Base-by-base conservation (phyloP, 2,329 filamentous ascomycete species). In the Zalaria sp. region DNA sequence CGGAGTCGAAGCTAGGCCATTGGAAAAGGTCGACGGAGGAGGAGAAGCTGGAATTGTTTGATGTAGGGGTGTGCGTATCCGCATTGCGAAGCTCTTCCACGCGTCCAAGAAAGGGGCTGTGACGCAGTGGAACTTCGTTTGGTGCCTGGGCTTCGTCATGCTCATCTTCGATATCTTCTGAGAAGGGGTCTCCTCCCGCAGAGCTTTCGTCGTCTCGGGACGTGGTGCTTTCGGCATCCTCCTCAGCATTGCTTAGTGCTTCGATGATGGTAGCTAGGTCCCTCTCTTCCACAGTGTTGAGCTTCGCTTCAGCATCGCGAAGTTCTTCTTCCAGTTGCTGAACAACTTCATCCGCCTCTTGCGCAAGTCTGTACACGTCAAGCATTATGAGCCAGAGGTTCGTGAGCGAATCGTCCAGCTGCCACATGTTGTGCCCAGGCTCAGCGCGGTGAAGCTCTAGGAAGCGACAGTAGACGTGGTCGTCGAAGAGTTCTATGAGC, bases 381-480 rank as follows among this genome's bases (percentile, higher is more conserved):
- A 7, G 29, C 7, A 32, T 7, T n/a, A 32, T 32, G 29, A 32
- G 29, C 7, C 26, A 43, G 37, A 45, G 27, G n/a, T 35, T 27
- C 5, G 34, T 38, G 25, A 45, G 37, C 4, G 26, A 38, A 25
- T 25, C 5, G 27, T 45, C 40, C 8, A 45, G 43, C 26, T 27
- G 18, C 31, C 38, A 43, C 40, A 45, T 45, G 43, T 45, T 45
- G 40, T 45, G 43, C 4, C 36, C 36, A 8, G 43, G 43, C 25
- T 42, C 40, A 10, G 32, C 35, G 9, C 40, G 40, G 37, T 43
- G 43, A 4, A 43, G 37, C 11, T 43, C 26, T 1, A 45, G 25
- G n/a, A 45, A 45, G 4, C 40, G 40, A 8, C 32, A 25, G 34
- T 45, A 45, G 37, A 45, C 43, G 11, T 32, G 37, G 2, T 37